A percentile compares a stretch with the other conserved stretches of the same genome.
Conservation (phyloP, 805 yeast genomes). For the Teunomyces lycoperdinae region DNA sequence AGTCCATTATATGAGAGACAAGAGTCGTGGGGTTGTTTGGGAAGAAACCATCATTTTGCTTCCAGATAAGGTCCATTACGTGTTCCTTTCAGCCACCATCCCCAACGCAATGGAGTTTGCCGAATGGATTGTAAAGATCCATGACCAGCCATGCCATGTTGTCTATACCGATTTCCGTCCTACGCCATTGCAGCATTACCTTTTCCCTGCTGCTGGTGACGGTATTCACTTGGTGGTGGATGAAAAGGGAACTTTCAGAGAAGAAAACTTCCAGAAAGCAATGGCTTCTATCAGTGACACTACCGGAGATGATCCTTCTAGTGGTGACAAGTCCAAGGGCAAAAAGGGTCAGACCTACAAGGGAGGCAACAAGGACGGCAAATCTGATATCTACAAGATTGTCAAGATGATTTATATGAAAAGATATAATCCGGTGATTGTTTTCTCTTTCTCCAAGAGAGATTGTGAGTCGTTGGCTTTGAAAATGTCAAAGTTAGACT, state of each 20-base stretch:
- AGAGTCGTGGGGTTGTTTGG: slow-evolving; percentile 99
- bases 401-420: slow-evolving; percentile 98
- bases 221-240: slow-evolving; percentile 98
- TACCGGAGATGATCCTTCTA: slow-evolving; percentile 78
- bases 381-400: slow-evolving; percentile 90
- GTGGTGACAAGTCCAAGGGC: slow-evolving; percentile 57
- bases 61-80: slow-evolving; percentile 95
- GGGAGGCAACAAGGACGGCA: slow-evolving; percentile 77
- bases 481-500: slow-evolving; percentile 93
- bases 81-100: slow-evolving; percentile 91
- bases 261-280: slow-evolving; percentile 97
- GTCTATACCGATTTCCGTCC: slow-evolving; percentile 99
- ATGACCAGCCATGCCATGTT: slow-evolving; percentile 95
- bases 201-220: slow-evolving; percentile 98
- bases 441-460: slow-evolving; percentile 94
- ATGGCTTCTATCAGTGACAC: slow-evolving; percentile 89
- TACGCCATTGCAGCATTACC: slow-evolving; percentile 94
- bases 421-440: slow-evolving; percentile 96
- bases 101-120: slow-evolving; percentile 99
- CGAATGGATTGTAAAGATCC: slow-evolving; percentile 96
- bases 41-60: slow-evolving; percentile 94
- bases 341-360: slow-evolving; percentile 79
- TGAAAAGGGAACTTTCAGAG: slow-evolving; percentile 93
- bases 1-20: slow-evolving; percentile 97
- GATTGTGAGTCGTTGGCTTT: slow-evolving; percentile 94